Evolutionary conservation across 2,329 filamentous ascomycete genomes (phyloP), one percentile per base, ranked within the genome.

Genomic region (Immersiporthe knoxdaviesiana): DNA sequence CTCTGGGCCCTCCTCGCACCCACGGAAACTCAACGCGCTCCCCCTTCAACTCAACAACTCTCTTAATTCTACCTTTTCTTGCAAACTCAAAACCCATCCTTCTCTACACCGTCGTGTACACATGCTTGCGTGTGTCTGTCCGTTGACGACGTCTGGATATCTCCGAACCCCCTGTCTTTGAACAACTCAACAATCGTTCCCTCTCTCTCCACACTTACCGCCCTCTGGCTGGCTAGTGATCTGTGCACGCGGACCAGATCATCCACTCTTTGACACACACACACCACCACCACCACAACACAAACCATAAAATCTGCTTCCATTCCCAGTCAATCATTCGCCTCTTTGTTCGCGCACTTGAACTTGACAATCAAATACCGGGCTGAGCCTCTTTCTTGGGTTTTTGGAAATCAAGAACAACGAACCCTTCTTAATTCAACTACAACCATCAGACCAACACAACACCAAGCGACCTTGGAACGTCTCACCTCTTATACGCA

Each of bases 331-430:
- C n/a, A n/a, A 65, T 61, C 70, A 60, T 67, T 70, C 68, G 58
- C 70, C n/a, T n/a, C n/a, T n/a, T n/a, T 66, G 35, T 62, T 50
- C 50, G 44, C 50, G 56, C 68, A 68, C 59, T 47, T 50, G 63
- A 27, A 47, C 47, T 35, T 58, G 63, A 37, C 63, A 58, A 58
- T 63, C 60, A 70, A 68, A 64, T 63, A 52, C 63, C 61, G 67
- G 71, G 72, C 72, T 74, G 73, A 59, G 72, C 72, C 73, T 72
- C 12, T 44, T 39, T n/a, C n/a, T n/a, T n/a, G n/a, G n/a, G 35
- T 35, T 37, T 69, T 37, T 68, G 18, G 8, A 47, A n/a, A 47
- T 21, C 44, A 47, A 8, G 44, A 44, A 44, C 11, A n/a, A 52
- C 52, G 32, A 44, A 27, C 56, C 27, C 14, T 47, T 63, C 39